Evolutionary conservation across 164 flowering plant species (phyloP).

Genomic region (Cinnamomum chago): DNA sequence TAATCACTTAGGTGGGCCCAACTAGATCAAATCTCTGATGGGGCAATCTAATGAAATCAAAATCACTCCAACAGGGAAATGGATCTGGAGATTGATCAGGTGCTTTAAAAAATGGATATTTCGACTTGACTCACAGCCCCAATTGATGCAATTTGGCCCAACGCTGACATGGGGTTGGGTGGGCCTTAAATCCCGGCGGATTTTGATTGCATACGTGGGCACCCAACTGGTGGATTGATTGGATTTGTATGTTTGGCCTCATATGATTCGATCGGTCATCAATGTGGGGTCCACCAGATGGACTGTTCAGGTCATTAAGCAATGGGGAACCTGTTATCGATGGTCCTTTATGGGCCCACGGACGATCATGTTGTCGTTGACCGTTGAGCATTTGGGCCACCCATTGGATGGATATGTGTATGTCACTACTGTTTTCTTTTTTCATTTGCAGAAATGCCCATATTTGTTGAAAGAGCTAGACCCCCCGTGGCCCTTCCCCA

Average conservation of each 20-base stretch:
- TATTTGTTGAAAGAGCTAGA: too few species aligned
- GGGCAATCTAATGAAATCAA: too few species aligned
- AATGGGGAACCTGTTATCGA: background rate
- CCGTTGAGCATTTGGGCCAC: background rate
- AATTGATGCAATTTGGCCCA: background rate
- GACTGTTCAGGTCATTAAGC: background rate
- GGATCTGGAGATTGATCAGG: too few species aligned
- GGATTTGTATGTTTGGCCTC: background rate
- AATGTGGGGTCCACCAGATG: background rate
- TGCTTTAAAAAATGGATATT: too few species aligned
- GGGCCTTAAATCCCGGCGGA: background rate
- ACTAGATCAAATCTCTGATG: too few species aligned
- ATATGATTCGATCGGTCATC: background rate
- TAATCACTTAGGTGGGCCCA: too few species aligned
- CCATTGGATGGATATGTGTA: background rate
- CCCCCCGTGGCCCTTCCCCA: too few species aligned
- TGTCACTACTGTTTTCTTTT: too few species aligned
- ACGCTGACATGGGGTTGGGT: background rate
- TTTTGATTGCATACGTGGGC: background rate
- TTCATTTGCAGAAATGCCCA: background rate
- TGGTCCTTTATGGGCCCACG: too few species aligned
- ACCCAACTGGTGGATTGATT: background rate
- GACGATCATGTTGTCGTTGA: too few species aligned
- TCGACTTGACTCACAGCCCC: too few species aligned
- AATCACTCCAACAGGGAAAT: too few species aligned